Evolutionary conservation across 2,329 filamentous ascomycete species (phyloP), one percentile per base, ranked within the genome.

Genomic region (Neoscytalidium dimidiatum): DNA sequence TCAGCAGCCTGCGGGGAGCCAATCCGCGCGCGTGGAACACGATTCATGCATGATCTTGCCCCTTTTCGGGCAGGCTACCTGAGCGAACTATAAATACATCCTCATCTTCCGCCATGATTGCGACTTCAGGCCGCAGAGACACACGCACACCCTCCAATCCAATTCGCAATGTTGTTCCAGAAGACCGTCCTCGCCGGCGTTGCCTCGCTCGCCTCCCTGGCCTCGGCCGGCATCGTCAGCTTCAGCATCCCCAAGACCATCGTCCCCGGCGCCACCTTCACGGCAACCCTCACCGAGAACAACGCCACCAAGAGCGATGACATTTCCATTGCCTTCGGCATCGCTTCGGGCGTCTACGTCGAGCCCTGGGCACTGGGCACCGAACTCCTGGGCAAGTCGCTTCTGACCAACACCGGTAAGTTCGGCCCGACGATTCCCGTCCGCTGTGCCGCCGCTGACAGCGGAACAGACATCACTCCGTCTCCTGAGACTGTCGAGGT

Each of bases 361-460:
- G 13, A 21, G 4, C 9, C 38, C 38, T 44, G 21, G 14, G 56
- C 17, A 17, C 26, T 60, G 17, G 56, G 56, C 56, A 44, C 38
- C 26, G 56, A 60, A 9, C 38, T 60, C 14, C 9, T 60, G 26
- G 41, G 38, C 38, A 60, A 60, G 41, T 21, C 23, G 8, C 43
- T 60, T n/a, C 41, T 60, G 26, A 60, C 38, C 38, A 60, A 60
- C 56, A 60, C 56, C 41, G 56, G 56, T 60, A 28, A 21, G 26
- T 60, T 52, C 4, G 23, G 4, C 26, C 9, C 26, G 19, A 17
- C 5, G 11, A 5, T 8, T n/a, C 13, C n/a, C 5, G 23, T 19
- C n/a, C 0, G 8, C n/a, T 6, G 3, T n/a, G 14, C 29, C 3
- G 7, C 26, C 9, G 17, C n/a, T 31, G 23, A 60, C 41, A 31